Evolutionary conservation across 2,329 filamentous ascomycete species (phyloP), one percentile per base, ranked within the genome.

Genomic region (Neurospora sp.): DNA sequence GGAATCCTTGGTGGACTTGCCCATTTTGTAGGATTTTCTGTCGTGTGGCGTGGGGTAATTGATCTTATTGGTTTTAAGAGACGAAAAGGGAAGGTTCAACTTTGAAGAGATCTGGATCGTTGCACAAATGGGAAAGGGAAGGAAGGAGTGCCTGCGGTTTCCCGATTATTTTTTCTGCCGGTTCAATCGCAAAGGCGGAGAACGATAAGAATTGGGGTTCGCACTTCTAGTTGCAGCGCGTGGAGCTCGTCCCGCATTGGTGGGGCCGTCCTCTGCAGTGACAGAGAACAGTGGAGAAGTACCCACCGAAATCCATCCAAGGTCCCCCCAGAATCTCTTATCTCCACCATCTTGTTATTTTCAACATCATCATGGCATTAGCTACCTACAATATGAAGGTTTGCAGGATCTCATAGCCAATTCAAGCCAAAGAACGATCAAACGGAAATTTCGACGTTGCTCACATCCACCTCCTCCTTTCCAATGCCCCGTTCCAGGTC

Each of bases 111-210:
- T 46, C 43, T 38, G 33, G 17, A 37, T 28, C 67, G n/a, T 19
- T 19, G 8, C 19, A 57, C n/a, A n/a, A 23, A 66, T 23, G 41
- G 38, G 17, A 66, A n/a, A 66, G 23, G 62, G 37, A 52, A 19
- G 66, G 41, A 71, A 43, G 36, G 28, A 11, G 15, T 12, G 38
- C 11, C 46, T n/a, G 40, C 17, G 8, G 15, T 36, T 28, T 17
- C 36, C 8, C 23, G 19, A 57, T 43, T 67, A 69, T 70, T 73
- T 74, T 74, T 74, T 73, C 71, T 74, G 72, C 73, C 72, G 69
- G 33, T 69, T 68, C 62, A 69, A 65, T 62, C 40, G n/a, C 68
- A 68, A 68, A 70, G 67, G 69, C 69, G 70, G 69, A 65, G 70
- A 69, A 66, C 19, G 39, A 57, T 71, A 46, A 52, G 67, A 67